Evolutionary conservation across 495 filamentous ascomycete genomes (phyloP).

Genomic region (Neurospora terricola): DNA sequence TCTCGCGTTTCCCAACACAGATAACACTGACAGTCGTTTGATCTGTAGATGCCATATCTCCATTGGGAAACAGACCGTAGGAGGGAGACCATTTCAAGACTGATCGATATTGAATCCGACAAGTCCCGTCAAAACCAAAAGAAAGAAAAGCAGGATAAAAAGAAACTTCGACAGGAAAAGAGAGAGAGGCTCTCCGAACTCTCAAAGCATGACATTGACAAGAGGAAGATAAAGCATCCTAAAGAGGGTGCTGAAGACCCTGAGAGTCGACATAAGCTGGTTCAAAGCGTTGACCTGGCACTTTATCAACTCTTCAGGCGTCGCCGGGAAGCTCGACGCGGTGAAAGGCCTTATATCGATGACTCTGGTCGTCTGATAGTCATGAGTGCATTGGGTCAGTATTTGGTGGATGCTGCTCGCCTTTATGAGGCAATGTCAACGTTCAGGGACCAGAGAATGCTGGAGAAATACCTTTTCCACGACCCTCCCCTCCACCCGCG

Average conservation of each 20-base stretch:
- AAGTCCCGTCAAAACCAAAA: conserved; percentile 2
- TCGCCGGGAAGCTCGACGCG: not conserved
- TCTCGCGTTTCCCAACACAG: not conserved
- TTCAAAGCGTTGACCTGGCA: not conserved
- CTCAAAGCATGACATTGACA: not conserved
- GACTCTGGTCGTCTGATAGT: conserved; percentile 15
- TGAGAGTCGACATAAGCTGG: not conserved
- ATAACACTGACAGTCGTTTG: not conserved
- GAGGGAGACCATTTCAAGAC: conserved; percentile 19
- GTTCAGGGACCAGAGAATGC: conserved; percentile 45
- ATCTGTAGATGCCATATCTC: conserved; percentile 50
- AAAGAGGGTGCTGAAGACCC: not conserved
- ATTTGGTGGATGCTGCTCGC: conserved; percentile 27
- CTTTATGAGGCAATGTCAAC: conserved; percentile 32
- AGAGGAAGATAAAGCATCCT: not conserved
- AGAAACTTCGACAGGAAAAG: not conserved
- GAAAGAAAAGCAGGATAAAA: not conserved
- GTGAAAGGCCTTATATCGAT: conserved; percentile 1
- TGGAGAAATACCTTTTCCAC: conserved; percentile 46
- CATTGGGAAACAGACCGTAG: conserved; percentile 53
- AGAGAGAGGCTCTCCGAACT: not conserved
- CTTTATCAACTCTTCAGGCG: not conserved
- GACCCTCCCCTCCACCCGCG: conserved; percentile 55
- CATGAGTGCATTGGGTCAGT: conserved; percentile 25
- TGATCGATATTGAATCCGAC: conserved; percentile 5